Evolutionary conservation across 2,329 filamentous ascomycete genomes (phyloP).

Genomic region (Microdochium nivale): DNA sequence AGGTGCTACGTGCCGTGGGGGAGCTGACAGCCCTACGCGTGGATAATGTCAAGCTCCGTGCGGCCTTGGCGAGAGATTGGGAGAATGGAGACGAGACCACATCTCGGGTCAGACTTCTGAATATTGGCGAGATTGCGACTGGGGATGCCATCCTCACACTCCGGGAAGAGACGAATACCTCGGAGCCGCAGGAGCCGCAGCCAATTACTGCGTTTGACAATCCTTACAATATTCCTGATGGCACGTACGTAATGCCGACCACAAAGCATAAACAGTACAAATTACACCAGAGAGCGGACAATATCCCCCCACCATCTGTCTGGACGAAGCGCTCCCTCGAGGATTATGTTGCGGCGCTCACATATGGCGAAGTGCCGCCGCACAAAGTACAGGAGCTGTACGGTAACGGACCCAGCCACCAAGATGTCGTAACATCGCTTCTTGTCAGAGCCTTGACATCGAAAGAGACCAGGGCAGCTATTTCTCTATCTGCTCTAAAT

Average conservation of each 20-base stretch:
- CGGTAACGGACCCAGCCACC: conserved; percentile 11
- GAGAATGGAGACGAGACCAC: neutral
- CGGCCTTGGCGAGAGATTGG: neutral
- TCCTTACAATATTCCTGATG: neutral
- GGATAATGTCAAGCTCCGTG: neutral
- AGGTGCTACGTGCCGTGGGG: neutral
- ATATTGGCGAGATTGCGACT: neutral
- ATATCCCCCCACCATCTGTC: conserved; percentile 11
- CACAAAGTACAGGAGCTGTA: conserved; percentile 14
- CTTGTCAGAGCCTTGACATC: conserved; percentile 15
- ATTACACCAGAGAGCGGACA: conserved; percentile 12
- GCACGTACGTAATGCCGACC: neutral
- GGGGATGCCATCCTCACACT: neutral
- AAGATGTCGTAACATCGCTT: conserved; percentile 15
- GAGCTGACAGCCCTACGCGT: neutral
- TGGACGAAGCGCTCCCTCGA: conserved; percentile 19
- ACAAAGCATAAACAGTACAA: conserved; percentile 4
- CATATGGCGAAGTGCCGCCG: conserved; percentile 13
- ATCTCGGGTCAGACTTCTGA: neutral
- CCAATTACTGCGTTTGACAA: neutral
- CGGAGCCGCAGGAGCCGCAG: neutral
- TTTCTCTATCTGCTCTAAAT: conserved; percentile 17
- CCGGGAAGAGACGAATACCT: neutral
- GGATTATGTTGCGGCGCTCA: conserved; percentile 16
- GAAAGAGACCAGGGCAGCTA: conserved; percentile 7